Percentiles rank a stretch among this genome's conserved stretches.
These are phyloP conservation scores for Dioszegia crocea DNA, from an alignment of 768 basidiomycete species.

Conservation along the genomic window DNA sequence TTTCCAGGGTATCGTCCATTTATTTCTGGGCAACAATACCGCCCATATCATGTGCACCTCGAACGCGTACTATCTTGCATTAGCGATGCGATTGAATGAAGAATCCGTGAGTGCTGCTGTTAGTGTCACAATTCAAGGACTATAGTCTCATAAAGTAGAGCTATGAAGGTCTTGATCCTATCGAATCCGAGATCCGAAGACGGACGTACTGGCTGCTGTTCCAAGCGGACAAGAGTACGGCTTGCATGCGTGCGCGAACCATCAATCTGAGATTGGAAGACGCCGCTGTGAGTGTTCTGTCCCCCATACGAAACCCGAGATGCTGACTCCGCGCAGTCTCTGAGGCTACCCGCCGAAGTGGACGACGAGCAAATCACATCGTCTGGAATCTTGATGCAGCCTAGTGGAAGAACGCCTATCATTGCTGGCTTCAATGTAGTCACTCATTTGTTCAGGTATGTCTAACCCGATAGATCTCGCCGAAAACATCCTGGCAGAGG, in stretches of 20 bases:
- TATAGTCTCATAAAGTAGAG: slow-evolving; percentile 11
- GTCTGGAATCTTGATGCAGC: slow-evolving; percentile 33
- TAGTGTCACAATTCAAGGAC: background rate
- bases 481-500: too few species aligned
- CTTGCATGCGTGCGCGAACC: slow-evolving; percentile 37
- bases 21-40: slow-evolving; percentile 39
- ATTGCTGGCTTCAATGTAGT: slow-evolving; percentile 41
- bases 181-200: slow-evolving; percentile 84
- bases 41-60: slow-evolving; percentile 36
- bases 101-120: slow-evolving; percentile 16
- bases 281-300: slow-evolving; percentile 14
- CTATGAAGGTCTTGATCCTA: slow-evolving; percentile 71
- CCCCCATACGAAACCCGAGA: too few species aligned
- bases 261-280: slow-evolving; percentile 67
- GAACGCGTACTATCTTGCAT: slow-evolving; percentile 32
- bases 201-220: slow-evolving; percentile 68
- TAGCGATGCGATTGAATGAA: slow-evolving; percentile 38
- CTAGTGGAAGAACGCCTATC: slow-evolving; percentile 29
- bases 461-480: too few species aligned
- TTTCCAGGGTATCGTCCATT: slow-evolving; percentile 39
- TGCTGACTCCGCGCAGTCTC: background rate
- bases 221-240: slow-evolving; percentile 70
- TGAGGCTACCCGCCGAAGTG: slow-evolving; percentile 34
- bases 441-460: slow-evolving; percentile 38
- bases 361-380: slow-evolving; percentile 45